A percentile compares a stretch with the other conserved stretches of the same genome.
Conservation (phyloP, 225 moss, liverwort and hornwort genomes). For the Asterella californica region DNA sequence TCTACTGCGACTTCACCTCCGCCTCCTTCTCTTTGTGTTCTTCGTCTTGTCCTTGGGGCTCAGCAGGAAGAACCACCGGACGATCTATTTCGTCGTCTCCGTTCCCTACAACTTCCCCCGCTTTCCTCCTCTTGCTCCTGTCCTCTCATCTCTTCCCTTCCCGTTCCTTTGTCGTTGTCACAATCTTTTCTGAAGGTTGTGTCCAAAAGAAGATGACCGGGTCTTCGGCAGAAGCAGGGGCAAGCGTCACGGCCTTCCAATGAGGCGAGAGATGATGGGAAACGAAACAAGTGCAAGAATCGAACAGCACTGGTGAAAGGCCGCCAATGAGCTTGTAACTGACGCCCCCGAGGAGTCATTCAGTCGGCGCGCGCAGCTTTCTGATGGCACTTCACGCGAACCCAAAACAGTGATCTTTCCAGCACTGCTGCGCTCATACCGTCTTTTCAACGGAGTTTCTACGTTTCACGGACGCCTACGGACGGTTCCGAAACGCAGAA, state of each 20-base stretch:
- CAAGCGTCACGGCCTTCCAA: neutral
- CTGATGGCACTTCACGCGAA: neutral
- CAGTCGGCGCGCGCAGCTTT: neutral
- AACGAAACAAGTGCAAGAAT: neutral
- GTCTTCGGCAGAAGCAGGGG: neutral
- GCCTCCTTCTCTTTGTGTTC: too few species aligned
- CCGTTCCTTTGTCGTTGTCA: neutral
- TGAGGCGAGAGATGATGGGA: neutral
- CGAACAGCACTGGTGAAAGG: slow-evolving; percentile 2
- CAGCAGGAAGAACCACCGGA: neutral
- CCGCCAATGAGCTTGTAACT: slow-evolving; percentile 5
- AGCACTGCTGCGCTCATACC: too few species aligned
- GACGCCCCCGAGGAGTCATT: neutral
- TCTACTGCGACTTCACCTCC: neutral
- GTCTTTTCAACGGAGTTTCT: too few species aligned
- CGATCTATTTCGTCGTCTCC: neutral
- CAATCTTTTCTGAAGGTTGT: too few species aligned
- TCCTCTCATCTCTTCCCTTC: neutral
- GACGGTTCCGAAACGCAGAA: too few species aligned
- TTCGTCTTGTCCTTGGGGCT: neutral
- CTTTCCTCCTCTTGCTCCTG: neutral
- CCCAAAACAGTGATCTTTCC: neutral
- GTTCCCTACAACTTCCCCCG: neutral
- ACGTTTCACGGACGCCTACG: too few species aligned
- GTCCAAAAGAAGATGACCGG: neutral